phyloP scores from a whole-genome alignment of 345 rosid species.

The Noccaea bulbosa region DNA sequence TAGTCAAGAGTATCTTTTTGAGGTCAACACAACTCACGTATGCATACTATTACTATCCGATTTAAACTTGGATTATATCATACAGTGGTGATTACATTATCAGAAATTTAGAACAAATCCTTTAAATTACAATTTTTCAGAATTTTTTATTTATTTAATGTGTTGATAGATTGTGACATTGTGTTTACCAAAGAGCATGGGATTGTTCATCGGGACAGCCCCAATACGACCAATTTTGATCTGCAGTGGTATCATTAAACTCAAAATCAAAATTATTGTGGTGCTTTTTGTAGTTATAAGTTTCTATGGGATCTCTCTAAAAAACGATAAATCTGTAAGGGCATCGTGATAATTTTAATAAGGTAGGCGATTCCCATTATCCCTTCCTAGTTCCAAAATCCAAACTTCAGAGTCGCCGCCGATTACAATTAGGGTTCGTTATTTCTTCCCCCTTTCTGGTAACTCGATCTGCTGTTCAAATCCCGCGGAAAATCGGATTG shows the following conservation, averaged over 20 bases:
- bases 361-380: background rate
- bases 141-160: too few species aligned
- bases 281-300: constrained; percentile 22
- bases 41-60: too few species aligned
- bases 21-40: too few species aligned
- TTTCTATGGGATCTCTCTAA: background rate
- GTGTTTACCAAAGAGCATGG: too few species aligned
- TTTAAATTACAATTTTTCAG: too few species aligned
- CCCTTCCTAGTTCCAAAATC: background rate
- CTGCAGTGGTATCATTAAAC: too few species aligned
- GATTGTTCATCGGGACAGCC: background rate
- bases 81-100: too few species aligned
- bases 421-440: constrained; percentile 33
- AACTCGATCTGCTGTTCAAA: background rate
- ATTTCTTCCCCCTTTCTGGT: constrained; percentile 10
- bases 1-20: too few species aligned
- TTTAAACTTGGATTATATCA: too few species aligned
- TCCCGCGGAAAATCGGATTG: background rate
- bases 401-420: background rate
- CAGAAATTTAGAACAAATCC: too few species aligned
- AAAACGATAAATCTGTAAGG: constrained; percentile 8
- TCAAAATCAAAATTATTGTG: background rate
- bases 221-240: background rate
- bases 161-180: too few species aligned
- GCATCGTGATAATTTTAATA: background rate